Conservation (phyloP, 306 rosid species). For the Mimosa pudica region DNA sequence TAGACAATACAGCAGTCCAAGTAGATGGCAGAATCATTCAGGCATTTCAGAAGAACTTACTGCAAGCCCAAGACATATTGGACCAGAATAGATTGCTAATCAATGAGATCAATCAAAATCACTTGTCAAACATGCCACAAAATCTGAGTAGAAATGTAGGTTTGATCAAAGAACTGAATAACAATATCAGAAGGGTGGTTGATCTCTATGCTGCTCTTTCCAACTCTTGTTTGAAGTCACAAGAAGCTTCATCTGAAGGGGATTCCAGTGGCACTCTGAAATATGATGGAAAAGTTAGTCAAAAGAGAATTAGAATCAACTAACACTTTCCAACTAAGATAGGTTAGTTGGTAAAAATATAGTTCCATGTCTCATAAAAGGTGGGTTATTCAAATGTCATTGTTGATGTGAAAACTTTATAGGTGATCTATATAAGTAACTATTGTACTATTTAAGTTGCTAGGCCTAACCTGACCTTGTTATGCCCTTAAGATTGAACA, state of each 20-base stretch:
- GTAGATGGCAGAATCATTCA: constrained; percentile 67
- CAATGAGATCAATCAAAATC: constrained; percentile 90
- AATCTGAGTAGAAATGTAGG: constrained; percentile 76
- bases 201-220: constrained; percentile 92
- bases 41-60: constrained; percentile 80
- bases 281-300: constrained; percentile 74
- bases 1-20: constrained; percentile 55
- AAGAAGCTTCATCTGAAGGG: constrained; percentile 80
- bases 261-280: constrained; percentile 74
- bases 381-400: neutral
- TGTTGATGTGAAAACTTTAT: neutral
- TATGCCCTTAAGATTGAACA: neutral
- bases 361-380: neutral
- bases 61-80: constrained; percentile 88
- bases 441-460: neutral
- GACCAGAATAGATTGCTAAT: constrained; percentile 84
- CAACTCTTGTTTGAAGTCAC: constrained; percentile 63
- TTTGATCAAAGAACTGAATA: constrained; percentile 85
- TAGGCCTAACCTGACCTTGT: neutral
- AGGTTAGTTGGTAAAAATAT: neutral
- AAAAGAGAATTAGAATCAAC: constrained; percentile 64
- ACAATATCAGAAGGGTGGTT: constrained; percentile 88
- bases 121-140: constrained; percentile 76
- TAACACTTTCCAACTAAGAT: neutral
- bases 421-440: neutral